Evolutionary conservation across 768 basidiomycete species (phyloP).

Genomic region (Fibroporia radiculosa): DNA sequence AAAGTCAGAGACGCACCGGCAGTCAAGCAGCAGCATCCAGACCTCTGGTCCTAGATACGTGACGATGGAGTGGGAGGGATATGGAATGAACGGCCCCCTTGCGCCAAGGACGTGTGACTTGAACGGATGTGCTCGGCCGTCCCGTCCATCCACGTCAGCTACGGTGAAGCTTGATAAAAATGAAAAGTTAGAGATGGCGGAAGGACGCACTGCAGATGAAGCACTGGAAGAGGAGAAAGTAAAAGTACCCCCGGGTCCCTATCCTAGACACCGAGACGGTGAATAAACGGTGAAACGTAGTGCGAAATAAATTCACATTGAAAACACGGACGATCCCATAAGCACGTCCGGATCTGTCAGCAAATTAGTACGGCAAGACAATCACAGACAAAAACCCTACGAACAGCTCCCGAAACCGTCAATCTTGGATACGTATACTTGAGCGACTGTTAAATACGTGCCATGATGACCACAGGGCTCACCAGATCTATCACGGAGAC

Average conservation of each 20-base stretch:
- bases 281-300: not conserved
- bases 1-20: conserved; percentile 46
- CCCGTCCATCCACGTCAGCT: conserved; percentile 71
- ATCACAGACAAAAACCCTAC: conserved; percentile 19
- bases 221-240: conserved; percentile 90
- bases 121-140: conserved; percentile 59
- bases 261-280: conserved; percentile 41
- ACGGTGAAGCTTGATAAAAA: conserved; percentile 5
- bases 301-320: conserved; percentile 36
- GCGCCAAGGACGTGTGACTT: conserved; percentile 70
- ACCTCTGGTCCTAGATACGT: conserved; percentile 74
- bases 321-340: conserved; percentile 66
- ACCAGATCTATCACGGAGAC: conserved; percentile 34
- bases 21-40: conserved; percentile 71
- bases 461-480: too few relatives aligned
- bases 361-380: conserved; percentile 1
- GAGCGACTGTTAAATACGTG: too few relatives aligned
- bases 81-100: conserved; percentile 69
- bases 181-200: not conserved
- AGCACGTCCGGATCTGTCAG: conserved; percentile 72
- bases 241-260: conserved; percentile 83
- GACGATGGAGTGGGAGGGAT: conserved; percentile 78
- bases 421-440: conserved; percentile 36
- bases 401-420: conserved; percentile 81
- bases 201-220: conserved; percentile 63